phyloP scores from a whole-genome alignment of 2,329 filamentous ascomycete species.

The Dothidotthia symphoricarpi region DNA sequence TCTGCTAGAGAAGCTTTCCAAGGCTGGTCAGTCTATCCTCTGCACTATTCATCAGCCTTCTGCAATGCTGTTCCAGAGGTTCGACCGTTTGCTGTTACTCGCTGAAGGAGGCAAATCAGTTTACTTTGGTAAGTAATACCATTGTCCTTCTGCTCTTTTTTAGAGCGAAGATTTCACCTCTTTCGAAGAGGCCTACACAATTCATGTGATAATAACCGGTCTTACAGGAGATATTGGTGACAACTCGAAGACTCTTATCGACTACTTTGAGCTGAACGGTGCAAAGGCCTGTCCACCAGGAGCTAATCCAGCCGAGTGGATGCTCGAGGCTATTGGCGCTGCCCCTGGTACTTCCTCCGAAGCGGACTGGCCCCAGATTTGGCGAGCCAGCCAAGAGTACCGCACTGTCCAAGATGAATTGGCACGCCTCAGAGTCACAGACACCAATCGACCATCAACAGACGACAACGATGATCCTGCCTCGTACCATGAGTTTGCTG shows the following conservation, averaged over 20 bases:
- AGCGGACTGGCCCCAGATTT: slow-evolving; percentile 14
- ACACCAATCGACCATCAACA: neutral
- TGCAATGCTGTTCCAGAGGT: slow-evolving; percentile 84
- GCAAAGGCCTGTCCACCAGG: slow-evolving; percentile 60
- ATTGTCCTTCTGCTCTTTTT: no score
- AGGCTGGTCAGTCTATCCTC: slow-evolving; percentile 74
- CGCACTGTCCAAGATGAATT: slow-evolving; percentile 42
- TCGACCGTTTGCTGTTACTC: slow-evolving; percentile 74
- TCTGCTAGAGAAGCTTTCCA: slow-evolving; percentile 79
- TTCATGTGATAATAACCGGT: no score
- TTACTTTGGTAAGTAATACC: slow-evolving; percentile 74
- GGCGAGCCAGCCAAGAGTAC: slow-evolving; percentile 11
- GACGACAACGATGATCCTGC: slow-evolving; percentile 41
- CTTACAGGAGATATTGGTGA: slow-evolving; percentile 71
- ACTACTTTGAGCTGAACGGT: slow-evolving; percentile 71
- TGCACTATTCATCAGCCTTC: slow-evolving; percentile 95
- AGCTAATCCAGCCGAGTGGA: slow-evolving; percentile 80
- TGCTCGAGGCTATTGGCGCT: slow-evolving; percentile 52
- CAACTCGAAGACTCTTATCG: slow-evolving; percentile 61
- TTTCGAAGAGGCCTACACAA: no score
- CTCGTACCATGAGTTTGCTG: slow-evolving; percentile 45
- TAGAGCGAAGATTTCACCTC: no score
- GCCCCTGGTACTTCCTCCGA: neutral
- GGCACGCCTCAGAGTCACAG: no score
- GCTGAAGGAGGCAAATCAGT: slow-evolving; percentile 70